Percentiles rank a stretch among this genome's conserved stretches.
Evolutionary conservation across 441 rosid species (phyloP).

Genomic region (Populus trichocarpa): DNA sequence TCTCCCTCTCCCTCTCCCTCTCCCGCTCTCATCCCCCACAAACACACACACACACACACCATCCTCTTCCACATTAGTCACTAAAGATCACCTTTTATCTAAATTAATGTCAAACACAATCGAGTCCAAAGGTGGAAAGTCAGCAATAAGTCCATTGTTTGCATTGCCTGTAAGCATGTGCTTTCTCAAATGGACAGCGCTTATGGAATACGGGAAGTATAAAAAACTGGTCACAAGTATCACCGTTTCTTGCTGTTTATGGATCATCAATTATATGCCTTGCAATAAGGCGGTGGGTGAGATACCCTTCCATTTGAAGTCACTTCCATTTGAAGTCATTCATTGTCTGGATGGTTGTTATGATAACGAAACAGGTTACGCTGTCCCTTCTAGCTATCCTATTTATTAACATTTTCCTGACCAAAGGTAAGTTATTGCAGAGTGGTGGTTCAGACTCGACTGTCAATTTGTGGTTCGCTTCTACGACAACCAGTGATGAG

Average conservation of each 20-base stretch:
- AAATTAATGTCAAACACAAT: neutral
- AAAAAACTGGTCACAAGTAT: neutral
- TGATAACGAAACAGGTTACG: neutral
- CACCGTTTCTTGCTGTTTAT: neutral
- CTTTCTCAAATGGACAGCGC: neutral
- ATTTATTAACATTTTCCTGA: slow-evolving; percentile 17
- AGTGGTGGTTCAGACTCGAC: slow-evolving; percentile 90
- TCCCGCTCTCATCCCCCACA: neutral
- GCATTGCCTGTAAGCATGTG: neutral
- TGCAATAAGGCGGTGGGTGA: neutral
- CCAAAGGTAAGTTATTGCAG: slow-evolving; percentile 41
- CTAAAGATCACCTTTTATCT: neutral
- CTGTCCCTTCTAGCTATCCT: neutral
- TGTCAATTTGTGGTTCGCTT: slow-evolving; percentile 81
- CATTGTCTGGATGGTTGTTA: neutral
- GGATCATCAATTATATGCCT: neutral
- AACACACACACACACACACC: neutral
- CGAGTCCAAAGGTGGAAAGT: neutral
- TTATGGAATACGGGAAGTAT: neutral
- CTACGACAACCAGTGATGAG: slow-evolving; percentile 45
- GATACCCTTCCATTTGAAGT: slow-evolving; percentile 3
- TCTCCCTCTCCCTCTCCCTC: slow-evolving; percentile 3
- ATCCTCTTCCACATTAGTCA: too few relatives aligned
- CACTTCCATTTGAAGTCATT: slow-evolving; percentile 5
- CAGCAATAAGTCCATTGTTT: neutral